These are phyloP conservation scores for Asterella californica DNA, from an alignment of 225 moss, liverwort and hornwort species.

Conservation along the genomic window DNA sequence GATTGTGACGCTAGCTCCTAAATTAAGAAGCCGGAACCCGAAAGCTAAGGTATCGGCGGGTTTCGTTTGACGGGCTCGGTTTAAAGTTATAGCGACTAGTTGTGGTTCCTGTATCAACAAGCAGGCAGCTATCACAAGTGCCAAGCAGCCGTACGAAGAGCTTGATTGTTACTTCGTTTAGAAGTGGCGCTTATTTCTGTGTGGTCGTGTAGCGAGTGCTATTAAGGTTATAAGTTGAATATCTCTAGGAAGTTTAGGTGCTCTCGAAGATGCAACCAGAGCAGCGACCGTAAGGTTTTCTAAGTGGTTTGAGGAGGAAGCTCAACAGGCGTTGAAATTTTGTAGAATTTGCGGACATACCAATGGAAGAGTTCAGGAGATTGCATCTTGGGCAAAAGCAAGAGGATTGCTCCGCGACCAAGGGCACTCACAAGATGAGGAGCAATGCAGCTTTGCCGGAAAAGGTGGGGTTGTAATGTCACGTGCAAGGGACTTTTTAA, in stretches of 20 bases:
- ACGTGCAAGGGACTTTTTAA: background rate
- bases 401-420: slow-evolving; percentile 91
- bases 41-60: background rate
- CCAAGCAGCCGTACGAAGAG: background rate
- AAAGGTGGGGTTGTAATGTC: slow-evolving; percentile 33
- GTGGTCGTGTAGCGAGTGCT: background rate
- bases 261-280: too few relatives aligned
- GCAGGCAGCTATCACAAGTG: background rate
- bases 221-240: background rate
- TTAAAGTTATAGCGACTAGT: too few relatives aligned
- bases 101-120: background rate
- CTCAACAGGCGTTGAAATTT: background rate
- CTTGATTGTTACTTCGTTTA: background rate
- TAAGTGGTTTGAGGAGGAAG: too few relatives aligned
- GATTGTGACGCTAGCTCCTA: background rate
- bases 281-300: too few relatives aligned
- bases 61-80: too few relatives aligned
- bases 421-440: slow-evolving; percentile 70
- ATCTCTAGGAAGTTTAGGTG: too few relatives aligned
- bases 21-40: background rate
- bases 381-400: slow-evolving; percentile 63
- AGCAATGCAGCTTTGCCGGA: slow-evolving; percentile 54
- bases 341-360: slow-evolving; percentile 85
- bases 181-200: too few relatives aligned
- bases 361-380: slow-evolving; percentile 77